Percentiles rank a stretch among this genome's conserved stretches.
These are phyloP conservation scores for Nannochloropsis granulata DNA, from an alignment of 108 stramenopile species.

Conservation along the genomic window DNA sequence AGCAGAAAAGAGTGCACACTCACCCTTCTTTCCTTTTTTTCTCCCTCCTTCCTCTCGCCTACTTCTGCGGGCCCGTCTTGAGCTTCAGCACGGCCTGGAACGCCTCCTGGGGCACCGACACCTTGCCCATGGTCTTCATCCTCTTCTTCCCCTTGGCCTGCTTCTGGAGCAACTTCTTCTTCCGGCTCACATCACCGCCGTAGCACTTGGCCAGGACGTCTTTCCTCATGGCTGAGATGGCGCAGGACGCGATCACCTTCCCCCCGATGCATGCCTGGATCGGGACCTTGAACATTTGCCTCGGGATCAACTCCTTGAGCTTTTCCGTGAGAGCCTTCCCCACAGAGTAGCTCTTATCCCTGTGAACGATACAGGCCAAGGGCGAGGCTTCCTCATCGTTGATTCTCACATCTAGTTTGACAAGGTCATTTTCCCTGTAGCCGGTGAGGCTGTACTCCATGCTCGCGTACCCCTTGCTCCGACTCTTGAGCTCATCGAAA, in stretches of 20 bases:
- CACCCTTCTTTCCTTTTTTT: not conserved
- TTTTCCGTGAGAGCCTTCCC: constrained; percentile 68
- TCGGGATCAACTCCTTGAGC: constrained; percentile 70
- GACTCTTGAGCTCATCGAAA: constrained; percentile 87
- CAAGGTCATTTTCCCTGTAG: constrained; percentile 61
- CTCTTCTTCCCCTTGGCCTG: constrained; percentile 96
- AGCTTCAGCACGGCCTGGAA: constrained; percentile 81
- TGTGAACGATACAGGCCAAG: constrained; percentile 77
- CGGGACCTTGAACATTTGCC: constrained; percentile 92
- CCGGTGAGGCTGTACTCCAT: constrained; percentile 88
- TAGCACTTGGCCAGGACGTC: constrained; percentile 76
- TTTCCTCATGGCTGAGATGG: constrained; percentile 81
- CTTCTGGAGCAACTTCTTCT: constrained; percentile 94
- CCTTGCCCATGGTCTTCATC: constrained; percentile 74
- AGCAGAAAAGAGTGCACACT: not conserved
- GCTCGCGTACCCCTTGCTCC: constrained; percentile 91
- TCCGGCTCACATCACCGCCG: constrained; percentile 87
- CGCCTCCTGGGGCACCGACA: constrained; percentile 84
- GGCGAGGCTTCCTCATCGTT: constrained; percentile 81
- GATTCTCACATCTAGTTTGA: constrained; percentile 76
- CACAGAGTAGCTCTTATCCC: constrained; percentile 47
- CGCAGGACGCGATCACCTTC: constrained; percentile 36
- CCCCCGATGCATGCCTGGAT: constrained; percentile 88
- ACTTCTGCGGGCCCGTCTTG: not conserved
- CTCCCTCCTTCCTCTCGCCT: not conserved